Conservation (phyloP, 2,329 filamentous ascomycete species). For the Claviceps sorghi region DNA sequence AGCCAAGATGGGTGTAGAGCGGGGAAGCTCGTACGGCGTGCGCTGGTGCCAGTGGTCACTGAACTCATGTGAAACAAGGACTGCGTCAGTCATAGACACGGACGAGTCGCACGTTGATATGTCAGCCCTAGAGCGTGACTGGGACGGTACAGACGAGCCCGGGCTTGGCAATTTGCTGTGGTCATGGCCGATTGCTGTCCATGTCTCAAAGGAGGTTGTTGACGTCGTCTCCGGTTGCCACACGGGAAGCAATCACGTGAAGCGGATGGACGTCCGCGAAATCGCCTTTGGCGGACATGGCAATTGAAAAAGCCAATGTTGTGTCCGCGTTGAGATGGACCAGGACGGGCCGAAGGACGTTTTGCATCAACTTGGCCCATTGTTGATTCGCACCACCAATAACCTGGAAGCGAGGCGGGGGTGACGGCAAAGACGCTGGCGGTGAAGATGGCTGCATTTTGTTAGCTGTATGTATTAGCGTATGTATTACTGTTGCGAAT, state of each 20-base stretch:
- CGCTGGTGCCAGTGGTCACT: conserved; percentile 53
- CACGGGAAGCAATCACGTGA: conserved; percentile 40
- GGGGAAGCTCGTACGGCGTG: conserved; percentile 41
- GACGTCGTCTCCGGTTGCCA: conserved; percentile 40
- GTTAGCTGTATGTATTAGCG: not conserved
- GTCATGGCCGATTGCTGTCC: conserved; percentile 18
- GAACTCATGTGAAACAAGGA: conserved; percentile 50
- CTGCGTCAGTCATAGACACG: conserved; percentile 36
- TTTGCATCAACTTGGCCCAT: conserved; percentile 11
- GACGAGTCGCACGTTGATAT: not conserved
- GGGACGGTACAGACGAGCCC: not conserved
- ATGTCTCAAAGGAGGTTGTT: conserved; percentile 34
- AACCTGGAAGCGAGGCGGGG: conserved; percentile 5
- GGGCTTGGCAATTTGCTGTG: not conserved
- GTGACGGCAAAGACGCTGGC: not conserved
- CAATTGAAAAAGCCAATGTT: conserved; percentile 52
- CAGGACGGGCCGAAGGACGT: conserved; percentile 27
- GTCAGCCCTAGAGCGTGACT: conserved; percentile 5
- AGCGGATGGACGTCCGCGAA: conserved; percentile 43
- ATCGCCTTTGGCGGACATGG: conserved; percentile 33
- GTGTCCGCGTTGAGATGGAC: conserved; percentile 54
- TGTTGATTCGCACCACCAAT: conserved; percentile 5
- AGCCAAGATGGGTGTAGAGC: conserved; percentile 42
- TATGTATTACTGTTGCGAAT: not conserved
- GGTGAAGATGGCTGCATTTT: not conserved